A percentile compares a stretch with the other conserved stretches of the same genome.
Evolutionary conservation across 2,329 filamentous ascomycete species (phyloP).

Genomic region (Macrophomina pseudophaseolina): DNA sequence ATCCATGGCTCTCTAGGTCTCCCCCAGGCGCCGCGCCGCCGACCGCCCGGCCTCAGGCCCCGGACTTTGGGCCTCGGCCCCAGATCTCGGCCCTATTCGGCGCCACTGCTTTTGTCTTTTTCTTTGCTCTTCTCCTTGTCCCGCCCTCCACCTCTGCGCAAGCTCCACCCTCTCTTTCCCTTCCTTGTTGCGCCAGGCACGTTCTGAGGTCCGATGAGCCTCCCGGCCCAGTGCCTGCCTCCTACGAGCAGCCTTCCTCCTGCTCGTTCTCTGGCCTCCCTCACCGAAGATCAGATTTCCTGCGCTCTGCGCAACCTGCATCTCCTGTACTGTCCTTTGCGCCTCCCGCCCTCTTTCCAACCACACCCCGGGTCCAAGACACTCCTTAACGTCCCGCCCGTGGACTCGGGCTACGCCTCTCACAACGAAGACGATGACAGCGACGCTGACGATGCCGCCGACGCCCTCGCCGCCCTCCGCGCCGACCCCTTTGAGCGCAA

Average conservation of each 20-base stretch:
- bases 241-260: conserved; percentile 42
- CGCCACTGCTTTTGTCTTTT: background rate
- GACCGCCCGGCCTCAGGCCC: background rate
- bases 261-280: conserved; percentile 33
- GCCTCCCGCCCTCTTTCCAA: conserved; percentile 35
- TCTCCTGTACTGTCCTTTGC: conserved; percentile 41
- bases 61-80: background rate
- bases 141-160: background rate
- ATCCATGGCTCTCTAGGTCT: too few species aligned
- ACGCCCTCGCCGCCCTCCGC: conserved; percentile 37
- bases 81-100: background rate
- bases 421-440: conserved; percentile 38
- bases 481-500: conserved; percentile 41
- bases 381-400: conserved; percentile 29
- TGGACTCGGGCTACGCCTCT: conserved; percentile 44
- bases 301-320: conserved; percentile 37
- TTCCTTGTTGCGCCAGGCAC: background rate
- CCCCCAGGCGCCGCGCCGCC: background rate
- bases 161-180: background rate
- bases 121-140: background rate
- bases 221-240: conserved; percentile 36
- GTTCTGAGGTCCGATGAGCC: conserved; percentile 33
- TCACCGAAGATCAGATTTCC: conserved; percentile 35
- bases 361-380: conserved; percentile 19
- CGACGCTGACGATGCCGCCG: conserved; percentile 29